phyloP scores from a whole-genome alignment of 768 basidiomycete species.

The Daedalea quercina region DNA sequence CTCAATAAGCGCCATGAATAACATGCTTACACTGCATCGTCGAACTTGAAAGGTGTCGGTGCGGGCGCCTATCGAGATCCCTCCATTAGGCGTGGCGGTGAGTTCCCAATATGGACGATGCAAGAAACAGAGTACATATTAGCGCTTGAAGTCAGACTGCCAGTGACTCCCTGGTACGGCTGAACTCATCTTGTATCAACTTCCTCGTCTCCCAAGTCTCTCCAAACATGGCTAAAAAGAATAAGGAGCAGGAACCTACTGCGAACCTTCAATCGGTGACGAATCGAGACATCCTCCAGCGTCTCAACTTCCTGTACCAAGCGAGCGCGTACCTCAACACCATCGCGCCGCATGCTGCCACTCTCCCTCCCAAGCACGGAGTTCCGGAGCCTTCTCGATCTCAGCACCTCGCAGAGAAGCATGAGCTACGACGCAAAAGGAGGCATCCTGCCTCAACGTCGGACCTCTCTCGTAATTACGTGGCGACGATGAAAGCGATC shows the following conservation, averaged over 20 bases:
- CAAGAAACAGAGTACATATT: no score
- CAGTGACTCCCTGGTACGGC: no score
- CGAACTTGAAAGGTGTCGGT: no score
- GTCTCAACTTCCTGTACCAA: slow-evolving; percentile 83
- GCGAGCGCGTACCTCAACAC: slow-evolving; percentile 59
- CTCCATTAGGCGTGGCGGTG: background rate
- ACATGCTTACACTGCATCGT: no score
- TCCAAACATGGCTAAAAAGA: slow-evolving; percentile 66
- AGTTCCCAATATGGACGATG: background rate
- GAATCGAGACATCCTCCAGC: slow-evolving; percentile 74
- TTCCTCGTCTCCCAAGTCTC: background rate
- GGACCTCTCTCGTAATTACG: slow-evolving; percentile 61
- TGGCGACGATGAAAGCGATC: slow-evolving; percentile 59
- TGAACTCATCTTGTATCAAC: background rate
- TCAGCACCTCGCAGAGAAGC: background rate
- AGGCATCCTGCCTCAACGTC: slow-evolving; percentile 24
- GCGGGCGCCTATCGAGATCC: no score
- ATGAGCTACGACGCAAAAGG: slow-evolving; percentile 22
- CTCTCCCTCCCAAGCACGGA: background rate
- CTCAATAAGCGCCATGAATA: no score
- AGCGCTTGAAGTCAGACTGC: no score
- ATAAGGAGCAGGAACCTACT: slow-evolving; percentile 43
- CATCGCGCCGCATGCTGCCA: slow-evolving; percentile 16
- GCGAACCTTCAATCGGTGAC: slow-evolving; percentile 45
- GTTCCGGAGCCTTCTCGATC: background rate